Evolutionary conservation across 2,329 filamentous ascomycete genomes (phyloP), one percentile per base, ranked within the genome.

Genomic region (Arthroderma uncinatum): DNA sequence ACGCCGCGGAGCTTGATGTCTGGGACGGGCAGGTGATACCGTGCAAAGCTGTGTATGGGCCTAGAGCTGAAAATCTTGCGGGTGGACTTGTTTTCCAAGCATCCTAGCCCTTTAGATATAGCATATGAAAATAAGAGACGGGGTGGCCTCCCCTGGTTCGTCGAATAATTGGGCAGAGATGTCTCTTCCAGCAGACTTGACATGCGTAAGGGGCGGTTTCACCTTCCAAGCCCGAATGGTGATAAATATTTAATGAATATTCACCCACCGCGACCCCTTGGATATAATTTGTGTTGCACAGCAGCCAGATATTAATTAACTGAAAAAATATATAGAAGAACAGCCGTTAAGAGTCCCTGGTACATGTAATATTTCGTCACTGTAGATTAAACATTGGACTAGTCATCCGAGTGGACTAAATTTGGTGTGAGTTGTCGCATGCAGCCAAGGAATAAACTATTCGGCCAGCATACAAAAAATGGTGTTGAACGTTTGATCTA

Each of bases 11-110:
- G 3, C 57, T 60, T 25, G 58, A 59, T 4, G 52, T 56, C 19
- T 69, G 66, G 64, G 57, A 61, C 10, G 68, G 67, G 7, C 73
- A 74, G 57, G 61, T 75, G 39, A 61, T 76, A 23, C 74, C 74
- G 8, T 76, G 73, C 62, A 67, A 64, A 58, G 68, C 68, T 39
- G 65, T 76, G 36, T 76, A 72, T 71, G 72, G 71, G 3, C 56
- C 60, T 16, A 58, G 66, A 47, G 73, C 70, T 21, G 62, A 60
- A 50, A 61, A 59, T 56, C 60, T 76, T 56, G 64, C 63, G 39
- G 74, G 71, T 12, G 73, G 65, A 10, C 60, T 73, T 36, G 63
- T 72, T 54, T 40, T 75, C 44, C 68, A 71, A 65, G 61, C 64
- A 61, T 10, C 8, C 2, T 8, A 34, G 33, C 33, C n/a, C n/a